A percentile compares a stretch with the other conserved stretches of the same genome.
Conservation (phyloP, 1,284 basidiomycete species). For the Ustilago tritici region DNA sequence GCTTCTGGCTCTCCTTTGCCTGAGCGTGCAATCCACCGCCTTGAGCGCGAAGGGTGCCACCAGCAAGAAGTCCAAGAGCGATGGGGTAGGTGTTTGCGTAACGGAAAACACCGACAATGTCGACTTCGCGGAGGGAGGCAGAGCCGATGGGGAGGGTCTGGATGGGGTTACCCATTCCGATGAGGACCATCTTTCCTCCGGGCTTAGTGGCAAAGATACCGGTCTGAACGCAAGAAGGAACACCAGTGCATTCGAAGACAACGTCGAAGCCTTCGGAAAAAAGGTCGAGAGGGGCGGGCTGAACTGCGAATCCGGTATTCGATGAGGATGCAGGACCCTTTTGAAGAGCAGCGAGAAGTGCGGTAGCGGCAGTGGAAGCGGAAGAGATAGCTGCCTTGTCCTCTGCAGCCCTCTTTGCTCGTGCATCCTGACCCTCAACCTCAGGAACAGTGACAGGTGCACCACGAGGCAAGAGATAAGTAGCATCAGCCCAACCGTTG, state of each 20-base stretch:
- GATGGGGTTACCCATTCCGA: constrained; percentile 92
- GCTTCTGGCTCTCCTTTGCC: neutral
- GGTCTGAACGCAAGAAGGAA: constrained; percentile 74
- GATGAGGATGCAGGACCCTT: constrained; percentile 1
- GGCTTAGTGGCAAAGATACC: constrained; percentile 75
- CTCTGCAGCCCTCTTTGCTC: constrained; percentile 75
- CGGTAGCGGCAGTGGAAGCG: constrained; percentile 71
- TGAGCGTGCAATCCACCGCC: constrained; percentile 42
- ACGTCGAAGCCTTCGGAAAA: constrained; percentile 80
- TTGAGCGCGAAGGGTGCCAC: constrained; percentile 48
- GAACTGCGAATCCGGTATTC: constrained; percentile 18
- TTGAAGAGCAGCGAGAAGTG: constrained; percentile 33
- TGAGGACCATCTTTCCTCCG: constrained; percentile 88
- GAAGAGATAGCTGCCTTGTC: constrained; percentile 73
- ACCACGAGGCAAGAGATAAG: constrained; percentile 76
- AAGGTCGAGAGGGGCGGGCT: constrained; percentile 35
- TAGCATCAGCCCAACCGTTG: constrained; percentile 78
- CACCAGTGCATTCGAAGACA: constrained; percentile 94
- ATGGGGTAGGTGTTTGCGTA: constrained; percentile 83
- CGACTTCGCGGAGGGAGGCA: constrained; percentile 88
- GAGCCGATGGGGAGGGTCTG: constrained; percentile 79
- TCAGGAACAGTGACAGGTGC: constrained; percentile 73
- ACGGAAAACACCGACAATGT: constrained; percentile 88
- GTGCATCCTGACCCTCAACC: constrained; percentile 56
- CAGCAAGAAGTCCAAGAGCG: constrained; percentile 72